Evolutionary conservation across 2,329 filamentous ascomycete species (phyloP).

Genomic region (Pseudogymnoascus sp.): DNA sequence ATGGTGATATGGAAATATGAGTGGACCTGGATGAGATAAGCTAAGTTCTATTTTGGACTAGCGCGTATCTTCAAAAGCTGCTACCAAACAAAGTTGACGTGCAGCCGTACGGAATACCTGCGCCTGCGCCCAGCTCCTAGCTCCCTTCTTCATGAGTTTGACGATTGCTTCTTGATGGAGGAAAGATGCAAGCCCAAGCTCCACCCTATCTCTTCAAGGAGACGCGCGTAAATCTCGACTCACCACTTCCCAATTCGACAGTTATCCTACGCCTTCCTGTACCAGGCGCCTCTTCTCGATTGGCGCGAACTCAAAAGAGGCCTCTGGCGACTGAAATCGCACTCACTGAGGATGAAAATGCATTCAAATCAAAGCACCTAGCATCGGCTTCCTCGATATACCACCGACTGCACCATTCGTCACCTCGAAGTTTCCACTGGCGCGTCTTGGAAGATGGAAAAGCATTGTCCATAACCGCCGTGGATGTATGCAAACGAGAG

Average conservation of each 20-base stretch:
- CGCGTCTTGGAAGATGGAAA: constrained; percentile 73
- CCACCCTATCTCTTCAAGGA: constrained; percentile 72
- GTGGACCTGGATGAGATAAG: constrained; percentile 11
- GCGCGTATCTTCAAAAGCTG: constrained; percentile 14
- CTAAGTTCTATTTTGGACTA: constrained; percentile 20
- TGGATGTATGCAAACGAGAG: constrained; percentile 68
- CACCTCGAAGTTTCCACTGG: constrained; percentile 86
- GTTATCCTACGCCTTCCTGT: constrained; percentile 63
- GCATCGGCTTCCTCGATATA: constrained; percentile 76
- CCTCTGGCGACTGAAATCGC: constrained; percentile 31
- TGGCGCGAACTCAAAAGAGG: constrained; percentile 35
- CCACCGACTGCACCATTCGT: constrained; percentile 66
- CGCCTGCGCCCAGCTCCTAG: constrained; percentile 18
- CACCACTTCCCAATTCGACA: constrained; percentile 58
- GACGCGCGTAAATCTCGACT: constrained; percentile 75
- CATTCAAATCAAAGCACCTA: constrained; percentile 65
- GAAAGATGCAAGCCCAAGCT: constrained; percentile 57
- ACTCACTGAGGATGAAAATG: constrained; percentile 59
- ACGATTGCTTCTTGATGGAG: constrained; percentile 43
- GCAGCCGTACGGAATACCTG: constrained; percentile 21
- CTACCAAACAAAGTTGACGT: constrained; percentile 10
- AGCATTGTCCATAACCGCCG: constrained; percentile 72
- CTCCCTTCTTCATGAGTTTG: constrained; percentile 10
- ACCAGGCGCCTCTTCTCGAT: constrained; percentile 32
- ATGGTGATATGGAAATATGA: constrained; percentile 14